Evolutionary conservation across 768 basidiomycete genomes (phyloP).

Genomic region (Polyporus arcularius): DNA sequence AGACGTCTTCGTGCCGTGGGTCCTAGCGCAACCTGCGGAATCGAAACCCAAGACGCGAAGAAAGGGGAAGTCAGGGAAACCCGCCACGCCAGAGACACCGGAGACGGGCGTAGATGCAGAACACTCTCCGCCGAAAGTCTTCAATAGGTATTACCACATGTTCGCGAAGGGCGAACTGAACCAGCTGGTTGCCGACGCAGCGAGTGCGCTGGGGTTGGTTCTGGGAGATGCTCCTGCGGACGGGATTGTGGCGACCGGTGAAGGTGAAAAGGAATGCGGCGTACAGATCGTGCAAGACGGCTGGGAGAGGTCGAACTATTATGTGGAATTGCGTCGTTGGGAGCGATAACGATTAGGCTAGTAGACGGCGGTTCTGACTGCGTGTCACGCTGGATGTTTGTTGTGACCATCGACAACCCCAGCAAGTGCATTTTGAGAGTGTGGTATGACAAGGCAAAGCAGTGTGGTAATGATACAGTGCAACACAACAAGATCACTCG

Average conservation of each 20-base stretch:
- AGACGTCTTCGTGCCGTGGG: slow-evolving; percentile 94
- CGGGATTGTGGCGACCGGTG: not conserved
- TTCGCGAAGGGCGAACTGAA: slow-evolving; percentile 81
- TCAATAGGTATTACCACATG: slow-evolving; percentile 96
- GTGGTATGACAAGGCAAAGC: slow-evolving; percentile 11
- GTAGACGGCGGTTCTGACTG: not conserved
- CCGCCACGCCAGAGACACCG: not conserved
- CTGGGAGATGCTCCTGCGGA: slow-evolving; percentile 42
- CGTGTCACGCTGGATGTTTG: not conserved
- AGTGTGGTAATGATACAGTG: slow-evolving; percentile 29
- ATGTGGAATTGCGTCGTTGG: slow-evolving; percentile 77
- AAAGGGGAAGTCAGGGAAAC: not conserved
- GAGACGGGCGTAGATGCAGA: slow-evolving; percentile 1
- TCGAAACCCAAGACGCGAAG: slow-evolving; percentile 24
- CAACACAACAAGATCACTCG: slow-evolving; percentile 53
- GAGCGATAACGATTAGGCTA: slow-evolving; percentile 22
- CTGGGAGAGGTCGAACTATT: slow-evolving; percentile 91
- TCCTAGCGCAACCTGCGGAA: slow-evolving; percentile 43
- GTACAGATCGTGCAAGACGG: slow-evolving; percentile 71
- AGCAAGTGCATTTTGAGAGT: slow-evolving; percentile 13
- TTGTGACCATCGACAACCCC: slow-evolving; percentile 6
- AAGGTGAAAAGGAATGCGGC: slow-evolving; percentile 37
- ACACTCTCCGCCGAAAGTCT: slow-evolving; percentile 43
- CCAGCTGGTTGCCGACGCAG: slow-evolving; percentile 63
- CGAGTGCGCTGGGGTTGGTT: slow-evolving; percentile 51